Base-by-base conservation (phyloP, 73 alveolate species). In the Loxodes magnus region DNA sequence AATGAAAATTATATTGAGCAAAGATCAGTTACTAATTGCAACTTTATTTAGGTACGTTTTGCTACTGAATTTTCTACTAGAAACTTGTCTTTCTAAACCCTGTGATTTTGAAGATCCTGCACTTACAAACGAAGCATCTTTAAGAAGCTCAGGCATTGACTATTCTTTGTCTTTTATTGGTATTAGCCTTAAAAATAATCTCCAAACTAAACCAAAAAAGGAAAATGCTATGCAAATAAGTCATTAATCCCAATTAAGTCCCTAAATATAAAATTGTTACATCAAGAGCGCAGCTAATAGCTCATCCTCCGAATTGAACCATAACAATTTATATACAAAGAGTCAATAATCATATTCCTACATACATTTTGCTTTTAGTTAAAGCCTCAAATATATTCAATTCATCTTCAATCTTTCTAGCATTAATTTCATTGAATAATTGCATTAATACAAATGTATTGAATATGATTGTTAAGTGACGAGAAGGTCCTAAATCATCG, bases 401-500 rank as follows among this genome's bases (percentile, higher is more conserved):
- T 52, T 89, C 94, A 50, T 90, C 98, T 42, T 71, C 61, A 26
- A 87, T 84, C 23, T 74, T 69, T 59, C 97, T 65, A 16, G 96
- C 68, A 60, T 87, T 87, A 27, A 90, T 17, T 57, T 82, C 73
- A 52, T 87, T 87, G 49, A 87, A 87, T 24, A 90, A 43, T 48
- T 87, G 89, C 64, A 87, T 43, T 56, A 61, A 21, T n/a, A 87
- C 97, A 55, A 87, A 87, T 3, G 70, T 56, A 50, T 87, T 89
- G 63, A 90, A 90, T 37, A 87, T 73, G 21, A 72, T 34, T 19
- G 98, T 78, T 74, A 87, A 69, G 71, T n/a, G 82, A 81, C 36
- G 58, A 58, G 34, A 71, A 61, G 29, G 59, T 21, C 59, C 87
- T 16, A 36, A 48, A n/a, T 46, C 65, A 4, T 62, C 71, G 0